Evolutionary conservation across 345 rosid genomes (phyloP).

Genomic region (Camelina neglecta): DNA sequence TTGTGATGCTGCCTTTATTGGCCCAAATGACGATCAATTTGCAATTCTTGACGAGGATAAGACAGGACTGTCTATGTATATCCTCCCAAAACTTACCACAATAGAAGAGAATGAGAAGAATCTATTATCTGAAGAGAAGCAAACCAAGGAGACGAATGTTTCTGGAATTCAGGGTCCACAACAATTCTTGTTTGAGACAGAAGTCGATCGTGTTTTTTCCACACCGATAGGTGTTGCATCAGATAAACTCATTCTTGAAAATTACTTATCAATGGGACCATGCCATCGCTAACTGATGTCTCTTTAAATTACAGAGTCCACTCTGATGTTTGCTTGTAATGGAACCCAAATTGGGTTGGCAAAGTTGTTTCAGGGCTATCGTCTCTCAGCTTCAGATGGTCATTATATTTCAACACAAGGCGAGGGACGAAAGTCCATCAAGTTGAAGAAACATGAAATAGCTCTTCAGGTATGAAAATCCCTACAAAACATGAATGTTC

Average conservation of each 20-base stretch:
- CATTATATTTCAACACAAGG: slow-evolving; percentile 82
- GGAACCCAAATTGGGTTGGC: slow-evolving; percentile 86
- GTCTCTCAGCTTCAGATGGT: slow-evolving; percentile 74
- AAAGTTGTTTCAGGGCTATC: slow-evolving; percentile 84
- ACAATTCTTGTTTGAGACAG: slow-evolving; percentile 88
- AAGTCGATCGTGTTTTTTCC: slow-evolving; percentile 88
- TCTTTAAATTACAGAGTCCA: slow-evolving; percentile 68
- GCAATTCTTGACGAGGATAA: slow-evolving; percentile 94
- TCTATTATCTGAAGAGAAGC: slow-evolving; percentile 61
- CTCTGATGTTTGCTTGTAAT: slow-evolving; percentile 86
- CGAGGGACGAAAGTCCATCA: slow-evolving; percentile 85
- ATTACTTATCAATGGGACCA: slow-evolving; percentile 21
- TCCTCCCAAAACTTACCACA: slow-evolving; percentile 70
- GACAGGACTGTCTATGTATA: slow-evolving; percentile 75
- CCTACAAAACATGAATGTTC: slow-evolving; percentile 19
- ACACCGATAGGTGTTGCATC: slow-evolving; percentile 84
- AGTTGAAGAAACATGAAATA: slow-evolving; percentile 80
- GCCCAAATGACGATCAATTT: slow-evolving; percentile 85
- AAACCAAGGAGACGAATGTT: slow-evolving; percentile 60
- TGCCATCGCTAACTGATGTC: slow-evolving; percentile 43
- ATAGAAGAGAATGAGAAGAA: slow-evolving; percentile 65
- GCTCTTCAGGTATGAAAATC: slow-evolving; percentile 76
- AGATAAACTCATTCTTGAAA: slow-evolving; percentile 34
- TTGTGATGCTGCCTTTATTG: slow-evolving; percentile 91
- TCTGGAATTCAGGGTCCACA: slow-evolving; percentile 78